A percentile compares a stretch with the other conserved stretches of the same genome.
phyloP scores from a whole-genome alignment of 108 stramenopile species.

The Pseudonitzschia multistriata region DNA sequence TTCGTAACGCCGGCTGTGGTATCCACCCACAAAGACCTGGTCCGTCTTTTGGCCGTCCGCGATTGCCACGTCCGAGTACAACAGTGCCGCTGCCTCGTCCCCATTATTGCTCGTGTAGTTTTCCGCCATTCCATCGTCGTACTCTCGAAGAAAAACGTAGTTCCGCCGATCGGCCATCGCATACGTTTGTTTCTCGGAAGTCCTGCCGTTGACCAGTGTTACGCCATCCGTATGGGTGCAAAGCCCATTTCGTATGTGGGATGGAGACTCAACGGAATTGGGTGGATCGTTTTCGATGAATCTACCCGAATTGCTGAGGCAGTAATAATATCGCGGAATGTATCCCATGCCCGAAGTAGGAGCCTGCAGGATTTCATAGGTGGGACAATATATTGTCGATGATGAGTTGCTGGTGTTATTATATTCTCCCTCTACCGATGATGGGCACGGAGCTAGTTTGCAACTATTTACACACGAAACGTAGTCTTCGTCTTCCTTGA shows the following conservation, averaged over 20 bases:
- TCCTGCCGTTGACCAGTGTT: conserved; percentile 12
- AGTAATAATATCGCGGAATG: conserved; percentile 19
- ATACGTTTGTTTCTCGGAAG: background rate
- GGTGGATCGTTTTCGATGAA: conserved; percentile 22
- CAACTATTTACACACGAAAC: conserved; percentile 18
- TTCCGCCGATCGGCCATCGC: conserved; percentile 7
- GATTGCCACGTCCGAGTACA: conserved; percentile 13
- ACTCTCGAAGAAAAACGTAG: conserved; percentile 13
- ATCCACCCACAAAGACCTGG: conserved; percentile 44
- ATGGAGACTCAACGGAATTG: background rate
- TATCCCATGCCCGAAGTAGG: conserved; percentile 16
- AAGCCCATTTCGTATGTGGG: background rate
- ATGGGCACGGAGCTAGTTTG: conserved; percentile 11
- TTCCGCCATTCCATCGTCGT: background rate
- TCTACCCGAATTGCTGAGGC: conserved; percentile 14
- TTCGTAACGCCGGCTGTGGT: conserved; percentile 32
- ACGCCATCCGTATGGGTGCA: conserved; percentile 25
- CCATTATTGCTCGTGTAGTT: background rate
- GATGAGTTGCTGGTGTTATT: background rate
- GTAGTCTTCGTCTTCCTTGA: conserved; percentile 6
- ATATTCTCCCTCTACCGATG: background rate
- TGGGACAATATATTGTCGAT: conserved; percentile 23
- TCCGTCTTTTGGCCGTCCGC: conserved; percentile 25
- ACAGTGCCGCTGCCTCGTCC: conserved; percentile 11
- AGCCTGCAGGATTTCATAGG: conserved; percentile 19